Evolutionary conservation across 1,284 basidiomycete genomes (phyloP), one percentile per base, ranked within the genome.

Genomic region (Mycosarcoma maydis): DNA sequence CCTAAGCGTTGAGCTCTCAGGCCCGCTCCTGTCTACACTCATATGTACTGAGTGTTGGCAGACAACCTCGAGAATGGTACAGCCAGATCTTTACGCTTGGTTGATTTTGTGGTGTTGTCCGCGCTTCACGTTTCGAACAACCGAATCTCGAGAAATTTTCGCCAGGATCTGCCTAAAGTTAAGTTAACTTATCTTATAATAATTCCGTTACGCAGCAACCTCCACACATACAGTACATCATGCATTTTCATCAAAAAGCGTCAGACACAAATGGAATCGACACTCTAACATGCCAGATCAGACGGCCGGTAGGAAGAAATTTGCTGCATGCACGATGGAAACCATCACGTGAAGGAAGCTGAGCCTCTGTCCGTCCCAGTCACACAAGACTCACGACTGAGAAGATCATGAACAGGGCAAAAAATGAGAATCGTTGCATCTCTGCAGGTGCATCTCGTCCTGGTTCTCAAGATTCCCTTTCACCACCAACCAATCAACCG

Each of bases 321-420:
- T 54, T 45, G 51, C 30, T 32, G 32, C n/a, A n/a, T n/a, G 9
- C 13, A 26, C n/a, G 24, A 9, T 8, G 11, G 41, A 3, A 20
- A 24, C 2, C 58, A 65, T 65, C 61, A 65, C 61, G 61, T 65
- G 61, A 53, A 65, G 55, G 61, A 53, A 65, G 55, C 30, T 44
- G 27, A 19, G 41, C 34, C 30, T 46, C 20, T 32, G n/a, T n/a
- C n/a, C n/a, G 42, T 22, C 39, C n/a, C 23, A 57, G 61, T 51
- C 45, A 43, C 26, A 56, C 20, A 26, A 22, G 20, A 17, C n/a
- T 43, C 7, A 16, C n/a, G 27, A 29, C 27, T 29, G 27, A 29
- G 19, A 19, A 22, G 27, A 19, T 30, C n/a, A n/a, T n/a, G n/a
- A n/a, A n/a, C n/a, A n/a, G 52, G 17, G 47, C 46, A 64, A 57